These are phyloP conservation scores for Quercus parvula DNA, from an alignment of 306 rosid genomes.

Conservation along the genomic window DNA sequence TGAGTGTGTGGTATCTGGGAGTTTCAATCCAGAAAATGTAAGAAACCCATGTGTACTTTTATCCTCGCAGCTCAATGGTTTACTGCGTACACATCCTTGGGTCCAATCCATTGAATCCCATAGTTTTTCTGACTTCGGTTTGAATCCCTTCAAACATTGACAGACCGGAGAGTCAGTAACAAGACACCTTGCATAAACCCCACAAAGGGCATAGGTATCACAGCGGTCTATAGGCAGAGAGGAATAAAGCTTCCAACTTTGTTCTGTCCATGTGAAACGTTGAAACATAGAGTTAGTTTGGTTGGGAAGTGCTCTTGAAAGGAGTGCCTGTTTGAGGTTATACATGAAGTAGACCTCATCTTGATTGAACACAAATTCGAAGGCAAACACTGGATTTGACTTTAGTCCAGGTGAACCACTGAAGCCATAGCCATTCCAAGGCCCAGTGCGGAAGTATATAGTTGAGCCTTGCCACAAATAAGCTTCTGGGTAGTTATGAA, in stretches of 20 bases:
- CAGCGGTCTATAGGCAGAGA: constrained; percentile 33
- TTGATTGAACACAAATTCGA: constrained; percentile 10
- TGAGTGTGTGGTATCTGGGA: constrained; percentile 32
- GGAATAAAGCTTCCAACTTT: constrained; percentile 24
- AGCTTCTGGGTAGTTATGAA: constrained; percentile 25
- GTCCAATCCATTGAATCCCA: constrained; percentile 27
- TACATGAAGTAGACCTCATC: constrained; percentile 27
- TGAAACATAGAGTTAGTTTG: constrained; percentile 2
- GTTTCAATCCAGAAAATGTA: constrained; percentile 20
- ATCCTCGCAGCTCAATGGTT: constrained; percentile 23
- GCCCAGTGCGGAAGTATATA: constrained; percentile 32
- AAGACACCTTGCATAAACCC: constrained; percentile 31
- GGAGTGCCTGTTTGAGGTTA: neutral
- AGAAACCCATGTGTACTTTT: constrained; percentile 36
- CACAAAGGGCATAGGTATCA: constrained; percentile 37
- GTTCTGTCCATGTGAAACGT: constrained; percentile 21
- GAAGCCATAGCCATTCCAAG: constrained; percentile 38
- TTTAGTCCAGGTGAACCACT: constrained; percentile 18
- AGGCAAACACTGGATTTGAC: neutral
- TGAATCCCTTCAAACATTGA: constrained; percentile 43
- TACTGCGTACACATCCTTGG: constrained; percentile 35
- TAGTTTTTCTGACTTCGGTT: constrained; percentile 19
- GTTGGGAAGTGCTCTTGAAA: constrained; percentile 26
- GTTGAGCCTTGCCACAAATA: constrained; percentile 19
- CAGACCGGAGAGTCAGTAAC: constrained; percentile 24